Evolutionary conservation across 306 rosid species (phyloP).

Genomic region (Trichosanthes cucumerina): DNA sequence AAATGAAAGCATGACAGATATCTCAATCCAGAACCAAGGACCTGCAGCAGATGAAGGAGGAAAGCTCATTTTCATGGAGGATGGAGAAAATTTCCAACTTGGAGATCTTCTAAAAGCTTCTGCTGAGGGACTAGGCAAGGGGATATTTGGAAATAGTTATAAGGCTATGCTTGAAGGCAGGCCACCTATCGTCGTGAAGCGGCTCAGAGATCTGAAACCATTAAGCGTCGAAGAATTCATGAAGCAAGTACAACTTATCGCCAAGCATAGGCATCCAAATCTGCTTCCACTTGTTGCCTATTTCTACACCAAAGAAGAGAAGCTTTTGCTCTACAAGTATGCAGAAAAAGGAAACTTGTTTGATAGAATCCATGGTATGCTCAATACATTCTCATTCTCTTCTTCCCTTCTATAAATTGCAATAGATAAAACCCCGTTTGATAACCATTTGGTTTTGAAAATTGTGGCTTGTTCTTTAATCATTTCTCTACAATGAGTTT

Average conservation of each 20-base stretch:
- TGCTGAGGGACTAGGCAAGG: slow-evolving; percentile 74
- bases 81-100: slow-evolving; percentile 36
- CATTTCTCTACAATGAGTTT: too few species aligned
- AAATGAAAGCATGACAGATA: slow-evolving; percentile 12
- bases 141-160: slow-evolving; percentile 57
- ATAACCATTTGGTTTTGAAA: too few species aligned
- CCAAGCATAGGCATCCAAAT: slow-evolving; percentile 42
- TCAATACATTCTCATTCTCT: background rate
- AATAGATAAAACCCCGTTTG: too few species aligned
- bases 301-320: slow-evolving; percentile 50
- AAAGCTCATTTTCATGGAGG: slow-evolving; percentile 38
- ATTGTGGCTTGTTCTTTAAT: too few species aligned
- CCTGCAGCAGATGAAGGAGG: slow-evolving; percentile 35
- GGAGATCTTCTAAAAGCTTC: slow-evolving; percentile 62
- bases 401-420: background rate
- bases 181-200: slow-evolving; percentile 51
- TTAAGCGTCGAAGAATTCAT: slow-evolving; percentile 39
- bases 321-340: slow-evolving; percentile 43
- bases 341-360: slow-evolving; percentile 58
- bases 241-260: slow-evolving; percentile 30
- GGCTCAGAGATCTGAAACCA: slow-evolving; percentile 64
- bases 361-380: slow-evolving; percentile 50
- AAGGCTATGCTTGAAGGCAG: slow-evolving; percentile 54
- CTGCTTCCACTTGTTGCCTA: slow-evolving; percentile 62
- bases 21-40: background rate